Evolutionary conservation across 2,329 filamentous ascomycete genomes (phyloP).

Genomic region (Ceratocystis cacaofunesta): DNA sequence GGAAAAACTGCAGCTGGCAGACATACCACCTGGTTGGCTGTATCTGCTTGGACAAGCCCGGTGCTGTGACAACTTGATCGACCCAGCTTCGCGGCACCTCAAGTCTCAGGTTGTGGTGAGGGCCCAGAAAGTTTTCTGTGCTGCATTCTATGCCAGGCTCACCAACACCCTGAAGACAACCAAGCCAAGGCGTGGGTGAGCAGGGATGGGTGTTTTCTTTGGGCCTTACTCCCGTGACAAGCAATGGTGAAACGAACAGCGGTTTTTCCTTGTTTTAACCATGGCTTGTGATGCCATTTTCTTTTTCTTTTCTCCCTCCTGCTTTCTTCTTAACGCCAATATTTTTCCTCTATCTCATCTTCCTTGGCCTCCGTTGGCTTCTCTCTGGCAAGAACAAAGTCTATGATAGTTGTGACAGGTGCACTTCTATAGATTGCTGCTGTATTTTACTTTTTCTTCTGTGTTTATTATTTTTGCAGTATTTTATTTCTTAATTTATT

Average conservation of each 20-base stretch:
- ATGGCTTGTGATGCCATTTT: slow-evolving; percentile 4
- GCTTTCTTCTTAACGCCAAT: not conserved
- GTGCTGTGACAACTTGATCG: not conserved
- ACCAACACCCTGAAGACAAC: not conserved
- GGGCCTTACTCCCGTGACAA: not conserved
- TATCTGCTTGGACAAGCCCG: not conserved
- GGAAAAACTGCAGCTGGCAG: not conserved
- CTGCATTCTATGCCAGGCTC: not conserved
- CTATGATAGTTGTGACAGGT: not conserved
- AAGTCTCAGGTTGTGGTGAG: not conserved
- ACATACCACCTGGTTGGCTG: not conserved
- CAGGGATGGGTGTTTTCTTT: not conserved
- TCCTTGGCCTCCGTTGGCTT: not conserved
- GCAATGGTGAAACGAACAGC: not conserved
- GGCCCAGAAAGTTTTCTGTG: not conserved
- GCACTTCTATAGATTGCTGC: not conserved
- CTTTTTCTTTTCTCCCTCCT: slow-evolving; percentile 10
- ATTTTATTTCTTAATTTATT: slow-evolving; percentile 17
- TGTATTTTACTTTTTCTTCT: not conserved
- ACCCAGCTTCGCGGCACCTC: not conserved
- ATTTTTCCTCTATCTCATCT: not conserved
- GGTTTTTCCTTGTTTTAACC: not conserved
- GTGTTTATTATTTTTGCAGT: slow-evolving; percentile 11
- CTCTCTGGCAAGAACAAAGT: not conserved
- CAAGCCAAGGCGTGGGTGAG: not conserved